Evolutionary conservation across 2,329 filamentous ascomycete genomes (phyloP).

Genomic region (Exserohilum turcica): DNA sequence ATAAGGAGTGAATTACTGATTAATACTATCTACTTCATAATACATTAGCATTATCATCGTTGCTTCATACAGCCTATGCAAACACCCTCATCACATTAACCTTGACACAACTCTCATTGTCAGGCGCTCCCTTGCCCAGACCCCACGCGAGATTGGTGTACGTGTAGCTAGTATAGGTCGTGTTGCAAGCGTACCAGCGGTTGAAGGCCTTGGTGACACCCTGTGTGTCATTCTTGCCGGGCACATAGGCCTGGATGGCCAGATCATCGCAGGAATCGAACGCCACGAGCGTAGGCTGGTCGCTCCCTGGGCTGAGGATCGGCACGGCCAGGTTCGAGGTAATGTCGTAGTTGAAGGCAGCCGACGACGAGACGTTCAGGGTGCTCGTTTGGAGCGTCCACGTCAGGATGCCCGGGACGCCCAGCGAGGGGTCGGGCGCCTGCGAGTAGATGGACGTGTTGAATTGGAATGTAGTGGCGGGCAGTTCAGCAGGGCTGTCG

Average conservation of each 20-base stretch:
- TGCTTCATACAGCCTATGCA: background rate
- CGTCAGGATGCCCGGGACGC: constrained; percentile 47
- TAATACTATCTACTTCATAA: too few species aligned
- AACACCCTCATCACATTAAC: constrained; percentile 50
- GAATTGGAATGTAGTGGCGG: constrained; percentile 35
- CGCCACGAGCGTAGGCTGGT: constrained; percentile 39
- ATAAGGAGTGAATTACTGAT: too few species aligned
- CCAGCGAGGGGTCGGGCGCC: constrained; percentile 22
- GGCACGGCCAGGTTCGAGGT: constrained; percentile 52
- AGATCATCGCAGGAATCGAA: constrained; percentile 50
- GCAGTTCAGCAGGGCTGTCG: constrained; percentile 25
- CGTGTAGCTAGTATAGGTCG: constrained; percentile 48
- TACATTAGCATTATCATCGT: background rate
- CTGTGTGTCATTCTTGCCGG: constrained; percentile 43
- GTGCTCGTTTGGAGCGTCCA: constrained; percentile 33
- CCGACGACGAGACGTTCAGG: constrained; percentile 29
- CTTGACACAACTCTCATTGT: constrained; percentile 54
- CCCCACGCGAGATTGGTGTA: constrained; percentile 54
- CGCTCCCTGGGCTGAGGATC: constrained; percentile 44
- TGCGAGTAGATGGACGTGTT: constrained; percentile 39
- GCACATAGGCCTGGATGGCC: constrained; percentile 48
- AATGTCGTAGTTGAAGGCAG: constrained; percentile 46
- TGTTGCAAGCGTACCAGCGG: constrained; percentile 55
- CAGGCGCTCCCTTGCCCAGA: constrained; percentile 46
- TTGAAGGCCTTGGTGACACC: constrained; percentile 37